Conservation (phyloP, 2,329 filamentous ascomycete species). For the Fusarium guadeloupense region DNA sequence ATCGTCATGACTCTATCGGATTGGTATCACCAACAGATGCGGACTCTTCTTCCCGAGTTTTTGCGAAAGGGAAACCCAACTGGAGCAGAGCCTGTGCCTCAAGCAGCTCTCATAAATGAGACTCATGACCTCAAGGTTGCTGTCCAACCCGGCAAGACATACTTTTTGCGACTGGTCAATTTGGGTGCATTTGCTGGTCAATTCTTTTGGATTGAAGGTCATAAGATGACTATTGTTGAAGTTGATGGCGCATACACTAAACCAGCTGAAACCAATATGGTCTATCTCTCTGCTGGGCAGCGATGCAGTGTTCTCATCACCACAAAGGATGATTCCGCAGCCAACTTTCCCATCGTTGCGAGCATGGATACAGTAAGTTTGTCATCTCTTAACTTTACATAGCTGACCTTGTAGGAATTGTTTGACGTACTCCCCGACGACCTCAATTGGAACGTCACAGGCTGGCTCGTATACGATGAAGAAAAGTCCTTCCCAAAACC, state of each 20-base stretch:
- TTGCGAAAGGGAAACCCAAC: conserved; percentile 64
- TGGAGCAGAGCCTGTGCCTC: conserved; percentile 71
- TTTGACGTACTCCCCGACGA: conserved; percentile 74
- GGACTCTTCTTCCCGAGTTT: conserved; percentile 57
- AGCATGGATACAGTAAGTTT: conserved; percentile 72
- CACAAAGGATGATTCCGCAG: conserved; percentile 65
- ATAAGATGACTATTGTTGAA: conserved; percentile 75
- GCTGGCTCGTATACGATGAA: conserved; percentile 69
- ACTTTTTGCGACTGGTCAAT: conserved; percentile 60
- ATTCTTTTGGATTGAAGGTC: conserved; percentile 73
- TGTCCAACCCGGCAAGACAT: conserved; percentile 71
- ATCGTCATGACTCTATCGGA: conserved; percentile 73
- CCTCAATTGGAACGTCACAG: conserved; percentile 74
- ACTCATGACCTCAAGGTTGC: conserved; percentile 66
- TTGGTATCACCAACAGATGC: conserved; percentile 72
- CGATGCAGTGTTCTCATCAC: conserved; percentile 70
- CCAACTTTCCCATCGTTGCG: conserved; percentile 73
- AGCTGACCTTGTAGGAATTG: conserved; percentile 56
- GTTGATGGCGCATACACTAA: conserved; percentile 77
- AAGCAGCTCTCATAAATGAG: conserved; percentile 77
- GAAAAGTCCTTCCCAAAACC: conserved; percentile 59
- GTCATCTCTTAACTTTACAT: not conserved
- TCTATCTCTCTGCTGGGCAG: conserved; percentile 75
- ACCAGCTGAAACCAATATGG: conserved; percentile 64
- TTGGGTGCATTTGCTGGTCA: conserved; percentile 76